phyloP scores from a whole-genome alignment of 176 grass and related monocot genomes.

The Hordeum marinum region DNA sequence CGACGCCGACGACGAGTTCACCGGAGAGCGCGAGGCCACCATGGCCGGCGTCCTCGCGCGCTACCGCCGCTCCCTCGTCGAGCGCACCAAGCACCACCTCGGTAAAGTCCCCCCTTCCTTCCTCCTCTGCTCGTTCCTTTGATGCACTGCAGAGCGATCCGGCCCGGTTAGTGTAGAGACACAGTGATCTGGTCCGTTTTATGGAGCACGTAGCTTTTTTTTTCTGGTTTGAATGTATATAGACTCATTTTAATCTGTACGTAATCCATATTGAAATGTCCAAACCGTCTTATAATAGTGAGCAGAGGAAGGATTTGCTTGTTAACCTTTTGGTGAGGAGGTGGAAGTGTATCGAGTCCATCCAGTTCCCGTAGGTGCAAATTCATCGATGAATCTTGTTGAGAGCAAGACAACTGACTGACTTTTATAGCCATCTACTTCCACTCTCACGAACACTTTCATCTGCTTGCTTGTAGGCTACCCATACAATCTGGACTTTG shows the following conservation, averaged over 20 bases:
- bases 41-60: conserved; percentile 56
- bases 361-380: background rate
- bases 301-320: no score
- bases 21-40: conserved; percentile 35
- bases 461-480: conserved; percentile 36
- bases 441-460: background rate
- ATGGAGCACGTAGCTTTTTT: no score
- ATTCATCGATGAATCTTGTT: background rate
- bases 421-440: background rate
- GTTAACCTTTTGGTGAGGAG: no score
- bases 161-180: no score
- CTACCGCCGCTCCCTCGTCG: conserved; percentile 36
- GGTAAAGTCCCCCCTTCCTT: conserved; percentile 25
- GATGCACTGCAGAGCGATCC: background rate
- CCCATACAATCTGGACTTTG: conserved; percentile 69
- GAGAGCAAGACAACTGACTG: background rate
- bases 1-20: conserved; percentile 36
- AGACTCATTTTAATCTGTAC: no score
- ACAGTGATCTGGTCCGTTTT: no score
- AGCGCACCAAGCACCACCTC: conserved; percentile 52
- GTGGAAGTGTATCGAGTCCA: background rate
- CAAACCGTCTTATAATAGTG: no score
- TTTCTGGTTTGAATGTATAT: no score
- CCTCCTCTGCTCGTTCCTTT: background rate
- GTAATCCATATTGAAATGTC: no score